Base-by-base conservation (phyloP, 2,329 filamentous ascomycete genomes). In the Aspergillus awamori region DNA sequence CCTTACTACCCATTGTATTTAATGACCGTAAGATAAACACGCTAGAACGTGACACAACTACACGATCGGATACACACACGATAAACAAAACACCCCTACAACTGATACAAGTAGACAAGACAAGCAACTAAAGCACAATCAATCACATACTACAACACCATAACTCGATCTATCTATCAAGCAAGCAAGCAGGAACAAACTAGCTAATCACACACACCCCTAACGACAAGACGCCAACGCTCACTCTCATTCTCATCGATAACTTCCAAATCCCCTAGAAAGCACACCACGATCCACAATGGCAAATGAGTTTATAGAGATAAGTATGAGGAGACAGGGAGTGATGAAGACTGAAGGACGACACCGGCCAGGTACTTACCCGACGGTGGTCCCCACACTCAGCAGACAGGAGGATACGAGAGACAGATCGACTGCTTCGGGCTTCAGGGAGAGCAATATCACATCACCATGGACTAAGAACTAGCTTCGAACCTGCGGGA, bases 401-500 rank as follows among this genome's bases (percentile, higher is more conserved):
- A 59, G 45, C 3, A 26, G 17, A 20, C 26, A 57, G 55, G 17
- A 58, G 36, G 45, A 58, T 49, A 17, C 43, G 39, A 39, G 45
- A 36, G 33, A 36, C 33, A 36, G 33, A 24, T 30, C 33, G 26
- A 56, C 36, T 47, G 38, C 54, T 55, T 61, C 49, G 11, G 33
- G 28, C 28, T 30, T 30, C 28, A 30, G 28, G 8, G 30, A 36
- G 33, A 17, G 41, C n/a, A 58, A 52, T 49, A 52, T 26, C 39
- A 33, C 60, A 36, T 51, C 49, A 58, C 59, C 56, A 59, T 51
- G 33, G 11, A 48, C 54, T 22, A 59, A 59, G 63, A 62, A 74
- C 65, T 74, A 74, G 58, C 72, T 75, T 74, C 68, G 70, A 69
- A 69, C 73, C 70, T 73, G 73, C 72, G 70, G 70, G 65, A 71